A percentile compares a stretch with the other conserved stretches of the same genome.
phyloP scores from a whole-genome alignment of 139 green algal genomes.

The Micractinium sp. region DNA sequence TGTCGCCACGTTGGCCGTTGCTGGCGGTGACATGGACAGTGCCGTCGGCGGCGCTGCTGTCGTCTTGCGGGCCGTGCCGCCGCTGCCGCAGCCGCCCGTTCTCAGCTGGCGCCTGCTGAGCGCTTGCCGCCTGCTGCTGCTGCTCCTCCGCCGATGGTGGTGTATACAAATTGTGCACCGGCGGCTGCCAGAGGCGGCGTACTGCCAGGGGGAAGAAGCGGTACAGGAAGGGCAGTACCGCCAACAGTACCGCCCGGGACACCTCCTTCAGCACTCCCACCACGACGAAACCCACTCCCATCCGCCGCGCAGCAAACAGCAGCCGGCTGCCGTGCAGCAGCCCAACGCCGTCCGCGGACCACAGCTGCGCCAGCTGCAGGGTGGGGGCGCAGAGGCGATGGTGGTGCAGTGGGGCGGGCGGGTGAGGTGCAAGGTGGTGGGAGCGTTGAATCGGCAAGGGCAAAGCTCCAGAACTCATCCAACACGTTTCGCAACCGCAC shows the following conservation, averaged over 20 bases:
- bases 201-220: slow-evolving; percentile 43
- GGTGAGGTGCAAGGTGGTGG: background rate
- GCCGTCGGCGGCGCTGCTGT: slow-evolving; percentile 2
- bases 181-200: slow-evolving; percentile 57
- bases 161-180: slow-evolving; percentile 39
- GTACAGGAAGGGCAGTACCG: slow-evolving; percentile 47
- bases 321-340: background rate
- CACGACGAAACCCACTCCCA: slow-evolving; percentile 33
- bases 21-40: background rate
- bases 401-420: background rate
- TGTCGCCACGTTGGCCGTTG: background rate
- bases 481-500: no score
- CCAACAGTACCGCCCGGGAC: slow-evolving; percentile 7
- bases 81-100: background rate
- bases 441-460: background rate
- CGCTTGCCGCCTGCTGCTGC: background rate
- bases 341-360: background rate
- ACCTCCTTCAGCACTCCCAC: slow-evolving; percentile 38
- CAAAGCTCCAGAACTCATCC: background rate
- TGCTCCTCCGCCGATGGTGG: background rate
- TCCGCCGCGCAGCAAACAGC: slow-evolving; percentile 17
- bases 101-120: background rate
- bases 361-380: slow-evolving; percentile 25
- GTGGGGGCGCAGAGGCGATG: background rate
- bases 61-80: background rate